Evolutionary conservation across 192 early-diverging fungal genomes (phyloP).

Genomic region (Entomortierella chlamydospora): DNA sequence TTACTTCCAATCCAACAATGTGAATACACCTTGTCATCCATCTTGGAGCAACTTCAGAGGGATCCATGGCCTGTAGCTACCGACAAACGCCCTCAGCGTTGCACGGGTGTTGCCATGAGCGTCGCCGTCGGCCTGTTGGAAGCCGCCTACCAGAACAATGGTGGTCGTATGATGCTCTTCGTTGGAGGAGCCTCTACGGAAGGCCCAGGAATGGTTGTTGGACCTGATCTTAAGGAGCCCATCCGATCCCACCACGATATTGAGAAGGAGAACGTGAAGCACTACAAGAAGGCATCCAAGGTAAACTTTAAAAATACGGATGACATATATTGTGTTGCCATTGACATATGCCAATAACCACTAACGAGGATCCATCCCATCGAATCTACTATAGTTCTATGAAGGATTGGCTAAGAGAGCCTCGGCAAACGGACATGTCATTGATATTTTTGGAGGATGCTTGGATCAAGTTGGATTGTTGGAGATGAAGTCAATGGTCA

Average conservation of each 20-base stretch:
- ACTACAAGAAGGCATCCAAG: conserved; percentile 94
- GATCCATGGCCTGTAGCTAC: conserved; percentile 96
- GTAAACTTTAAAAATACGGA: conserved; percentile 37
- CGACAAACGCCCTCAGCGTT: conserved; percentile 91
- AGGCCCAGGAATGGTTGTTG: conserved; percentile 96
- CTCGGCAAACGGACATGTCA: conserved; percentile 87
- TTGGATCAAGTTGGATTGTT: conserved; percentile 96
- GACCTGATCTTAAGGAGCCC: conserved; percentile 89
- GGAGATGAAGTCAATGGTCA: conserved; percentile 95
- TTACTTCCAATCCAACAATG: conserved; percentile 93
- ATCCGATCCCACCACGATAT: conserved; percentile 99
- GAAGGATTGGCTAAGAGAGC: conserved; percentile 88
- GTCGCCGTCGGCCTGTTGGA: conserved; percentile 95
- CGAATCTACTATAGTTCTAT: conserved; percentile 76
- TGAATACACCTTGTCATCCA: conserved; percentile 94
- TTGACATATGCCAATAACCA: too few relatives aligned
- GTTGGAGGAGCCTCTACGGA: conserved; percentile 92
- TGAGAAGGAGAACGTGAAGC: conserved; percentile 92
- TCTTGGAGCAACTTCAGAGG: conserved; percentile 95
- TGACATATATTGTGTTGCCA: too few relatives aligned
- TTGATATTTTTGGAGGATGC: conserved; percentile 99
- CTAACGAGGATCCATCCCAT: too few relatives aligned
- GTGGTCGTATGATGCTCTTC: conserved; percentile 94
- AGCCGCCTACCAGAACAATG: conserved; percentile 91
- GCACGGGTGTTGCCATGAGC: conserved; percentile 94